Evolutionary conservation across 139 green algal species (phyloP).

Genomic region (Raphidocelis subcapitata): DNA sequence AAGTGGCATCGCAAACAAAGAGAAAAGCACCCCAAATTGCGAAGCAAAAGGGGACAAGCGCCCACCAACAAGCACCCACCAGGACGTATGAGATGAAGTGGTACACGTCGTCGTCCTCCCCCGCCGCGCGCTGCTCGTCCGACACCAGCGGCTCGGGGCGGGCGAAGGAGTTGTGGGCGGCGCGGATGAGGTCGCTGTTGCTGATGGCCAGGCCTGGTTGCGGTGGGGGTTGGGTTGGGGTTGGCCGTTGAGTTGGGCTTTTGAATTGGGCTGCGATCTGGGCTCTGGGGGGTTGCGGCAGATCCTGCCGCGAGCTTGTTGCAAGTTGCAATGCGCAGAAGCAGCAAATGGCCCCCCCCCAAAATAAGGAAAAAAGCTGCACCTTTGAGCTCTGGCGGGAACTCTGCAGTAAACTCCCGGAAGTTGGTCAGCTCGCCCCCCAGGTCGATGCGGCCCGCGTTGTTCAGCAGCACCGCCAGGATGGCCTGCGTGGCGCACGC

Average conservation of each 20-base stretch:
- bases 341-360: not conserved
- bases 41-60: not conserved
- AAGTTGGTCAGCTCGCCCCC: slow-evolving; percentile 75
- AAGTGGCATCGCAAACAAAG: no score
- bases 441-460: slow-evolving; percentile 59
- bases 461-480: slow-evolving; percentile 93
- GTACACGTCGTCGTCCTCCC: slow-evolving; percentile 51
- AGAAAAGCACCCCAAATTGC: not conserved
- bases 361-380: not conserved
- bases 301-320: no score
- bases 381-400: slow-evolving; percentile 68
- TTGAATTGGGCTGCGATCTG: not conserved
- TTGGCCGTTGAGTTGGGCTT: not conserved
- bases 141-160: slow-evolving; percentile 85
- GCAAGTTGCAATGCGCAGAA: not conserved
- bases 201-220: slow-evolving; percentile 85
- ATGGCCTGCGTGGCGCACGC: slow-evolving; percentile 96
- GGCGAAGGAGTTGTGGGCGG: slow-evolving; percentile 94
- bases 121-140: slow-evolving; percentile 59
- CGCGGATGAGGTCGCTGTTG: slow-evolving; percentile 92
- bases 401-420: slow-evolving; percentile 83
- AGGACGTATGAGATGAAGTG: slow-evolving; percentile 43
- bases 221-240: not conserved
- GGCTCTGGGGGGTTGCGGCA: not conserved
- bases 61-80: not conserved